Conservation (phyloP, 768 basidiomycete genomes). For the Kwoniella sp. region DNA sequence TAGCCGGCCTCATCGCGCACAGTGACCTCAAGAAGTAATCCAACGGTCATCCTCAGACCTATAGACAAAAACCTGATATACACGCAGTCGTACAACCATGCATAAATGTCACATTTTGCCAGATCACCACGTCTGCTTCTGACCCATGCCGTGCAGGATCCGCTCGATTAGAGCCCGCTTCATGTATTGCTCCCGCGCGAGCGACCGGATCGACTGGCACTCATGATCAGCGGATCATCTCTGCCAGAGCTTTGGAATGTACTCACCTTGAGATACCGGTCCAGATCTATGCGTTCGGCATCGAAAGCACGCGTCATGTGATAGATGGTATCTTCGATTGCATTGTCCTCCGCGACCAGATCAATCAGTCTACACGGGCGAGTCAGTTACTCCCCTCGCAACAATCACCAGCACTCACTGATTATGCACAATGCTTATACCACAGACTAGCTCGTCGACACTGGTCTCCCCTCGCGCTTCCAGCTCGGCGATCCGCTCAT, state of each 20-base stretch:
- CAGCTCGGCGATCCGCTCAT: conserved; percentile 70
- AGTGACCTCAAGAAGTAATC: conserved; percentile 33
- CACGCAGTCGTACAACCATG: not conserved
- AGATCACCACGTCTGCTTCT: conserved; percentile 38
- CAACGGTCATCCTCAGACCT: not conserved
- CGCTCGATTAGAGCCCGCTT: conserved; percentile 91
- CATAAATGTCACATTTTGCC: too few relatives aligned
- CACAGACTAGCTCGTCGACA: conserved; percentile 94
- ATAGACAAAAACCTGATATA: not conserved
- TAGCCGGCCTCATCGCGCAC: conserved; percentile 38
- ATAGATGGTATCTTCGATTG: conserved; percentile 97
- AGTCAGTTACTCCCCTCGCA: not conserved
- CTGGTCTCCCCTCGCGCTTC: conserved; percentile 80
- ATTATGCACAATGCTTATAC: conserved; percentile 91
- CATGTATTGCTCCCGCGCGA: conserved; percentile 95
- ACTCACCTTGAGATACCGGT: conserved; percentile 84
- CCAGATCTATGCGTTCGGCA: conserved; percentile 73
- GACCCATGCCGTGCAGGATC: conserved; percentile 56
- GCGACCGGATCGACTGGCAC: conserved; percentile 65
- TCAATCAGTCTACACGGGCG: conserved; percentile 68
- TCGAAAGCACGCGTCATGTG: conserved; percentile 92
- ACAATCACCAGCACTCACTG: conserved; percentile 61
- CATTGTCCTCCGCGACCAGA: conserved; percentile 97
- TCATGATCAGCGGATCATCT: too few relatives aligned
- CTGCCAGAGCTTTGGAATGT: too few relatives aligned